Percentiles rank a stretch among this genome's conserved stretches.
Evolutionary conservation across 345 rosid species (phyloP).

Genomic region (Lepidium aucheri): DNA sequence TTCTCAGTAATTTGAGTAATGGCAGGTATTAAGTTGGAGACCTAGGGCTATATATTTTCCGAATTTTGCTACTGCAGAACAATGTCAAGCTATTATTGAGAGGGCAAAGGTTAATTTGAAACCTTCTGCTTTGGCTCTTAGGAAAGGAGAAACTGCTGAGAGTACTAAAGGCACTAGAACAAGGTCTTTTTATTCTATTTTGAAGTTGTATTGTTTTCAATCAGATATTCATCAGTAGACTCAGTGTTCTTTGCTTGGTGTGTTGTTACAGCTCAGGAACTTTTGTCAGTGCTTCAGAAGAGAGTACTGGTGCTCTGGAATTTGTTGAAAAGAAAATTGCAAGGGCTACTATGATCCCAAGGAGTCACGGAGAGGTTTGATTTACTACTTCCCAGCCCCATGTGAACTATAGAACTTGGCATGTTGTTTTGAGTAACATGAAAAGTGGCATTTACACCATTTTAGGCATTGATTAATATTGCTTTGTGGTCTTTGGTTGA

Average conservation of each 20-base stretch:
- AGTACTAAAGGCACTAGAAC: slow-evolving; percentile 65
- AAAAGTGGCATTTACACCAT: not conserved
- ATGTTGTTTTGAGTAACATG: not conserved
- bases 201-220: not conserved
- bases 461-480: not conserved
- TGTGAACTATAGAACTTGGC: not conserved
- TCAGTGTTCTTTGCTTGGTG: not conserved
- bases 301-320: slow-evolving; percentile 44
- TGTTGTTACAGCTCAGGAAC: slow-evolving; percentile 61
- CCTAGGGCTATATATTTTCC: slow-evolving; percentile 75
- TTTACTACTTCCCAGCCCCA: not conserved
- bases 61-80: slow-evolving; percentile 51
- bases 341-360: slow-evolving; percentile 65
- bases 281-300: slow-evolving; percentile 64
- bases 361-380: slow-evolving; percentile 60
- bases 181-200: slow-evolving; percentile 29
- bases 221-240: not conserved
- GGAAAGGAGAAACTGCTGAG: slow-evolving; percentile 66
- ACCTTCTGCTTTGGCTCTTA: slow-evolving; percentile 62
- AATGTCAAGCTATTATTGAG: slow-evolving; percentile 45
- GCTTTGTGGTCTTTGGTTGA: not conserved
- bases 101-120: slow-evolving; percentile 43
- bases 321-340: slow-evolving; percentile 58
- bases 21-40: slow-evolving; percentile 67
- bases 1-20: not conserved